Base-by-base conservation (phyloP, 2,329 filamentous ascomycete genomes). In the Harringtonia aguacate region DNA sequence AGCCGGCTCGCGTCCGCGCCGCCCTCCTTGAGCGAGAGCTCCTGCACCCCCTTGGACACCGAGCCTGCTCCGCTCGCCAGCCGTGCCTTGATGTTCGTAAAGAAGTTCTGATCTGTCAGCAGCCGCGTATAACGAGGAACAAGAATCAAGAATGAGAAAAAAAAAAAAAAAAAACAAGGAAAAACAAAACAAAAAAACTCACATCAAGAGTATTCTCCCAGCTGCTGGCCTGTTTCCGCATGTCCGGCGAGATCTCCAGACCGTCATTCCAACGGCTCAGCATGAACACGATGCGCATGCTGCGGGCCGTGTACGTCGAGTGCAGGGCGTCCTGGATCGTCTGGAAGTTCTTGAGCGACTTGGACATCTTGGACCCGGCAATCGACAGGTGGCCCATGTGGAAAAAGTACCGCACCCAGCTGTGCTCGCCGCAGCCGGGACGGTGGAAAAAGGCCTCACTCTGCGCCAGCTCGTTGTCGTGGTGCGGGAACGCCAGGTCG, bases 371-470 rank as follows among this genome's bases (percentile, higher is more conserved):
- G 22, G 72, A 75, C 1, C 81, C 51, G 14, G 48, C 48, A 44
- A 53, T 52, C 8, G 48, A 52, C 46, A 57, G 45, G 39, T 85
- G 81, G 4, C 81, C 81, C 76, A 83, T 84, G 57, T 85, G 81
- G 17, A 86, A 56, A 61, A 86, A 86, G 62, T 86, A 84, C 56
- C 84, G 84, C 43, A 84, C 75, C 81, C 81, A 86, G 37, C 40
- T 45, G 47, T 48, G 46, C 46, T 49, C 43, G 35, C 40, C 48
- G 31, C 20, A 31, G 43, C 68, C 65, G 36, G 58, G 57, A 39
- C 62, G 61, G 46, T 52, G 38, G 74, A 76, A 85, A 56, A 81
- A 84, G 7, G 81, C 81, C 58, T 85, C 81, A 45, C 75, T 81
- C 57, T 86, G 82, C 4, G 81, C 82, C 45, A 86, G 65, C 56